Conservation (phyloP, 768 basidiomycete species). For the Mrakia blollopis region DNA sequence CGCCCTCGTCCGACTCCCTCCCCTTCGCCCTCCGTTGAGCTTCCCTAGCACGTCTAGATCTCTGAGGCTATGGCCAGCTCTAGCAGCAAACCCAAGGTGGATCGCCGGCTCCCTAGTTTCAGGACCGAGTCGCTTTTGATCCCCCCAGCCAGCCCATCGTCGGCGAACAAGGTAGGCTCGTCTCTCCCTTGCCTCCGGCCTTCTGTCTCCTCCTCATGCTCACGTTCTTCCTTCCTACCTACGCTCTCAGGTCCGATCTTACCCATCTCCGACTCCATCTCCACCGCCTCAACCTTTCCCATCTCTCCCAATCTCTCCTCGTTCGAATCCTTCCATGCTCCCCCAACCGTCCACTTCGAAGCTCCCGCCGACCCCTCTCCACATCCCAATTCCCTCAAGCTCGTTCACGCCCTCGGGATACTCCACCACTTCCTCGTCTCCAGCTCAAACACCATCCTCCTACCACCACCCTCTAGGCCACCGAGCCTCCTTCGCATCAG, state of each 20-base stretch:
- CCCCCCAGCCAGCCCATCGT: background rate
- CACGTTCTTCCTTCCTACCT: background rate
- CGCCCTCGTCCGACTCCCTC: background rate
- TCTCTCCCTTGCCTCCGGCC: background rate
- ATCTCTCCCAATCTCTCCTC: background rate
- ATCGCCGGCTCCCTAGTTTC: background rate
- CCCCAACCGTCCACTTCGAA: background rate
- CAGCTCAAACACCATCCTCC: background rate
- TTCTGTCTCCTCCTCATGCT: background rate
- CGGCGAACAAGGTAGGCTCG: background rate
- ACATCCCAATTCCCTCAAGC: constrained; percentile 13
- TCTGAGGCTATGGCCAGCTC: background rate
- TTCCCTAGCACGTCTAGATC: background rate
- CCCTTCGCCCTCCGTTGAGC: background rate
- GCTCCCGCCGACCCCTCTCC: background rate
- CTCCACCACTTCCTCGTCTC: background rate
- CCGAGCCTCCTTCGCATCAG: constrained; percentile 7
- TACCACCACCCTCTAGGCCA: background rate
- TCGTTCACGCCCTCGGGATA: background rate
- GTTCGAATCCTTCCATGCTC: background rate
- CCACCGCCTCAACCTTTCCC: constrained; percentile 8
- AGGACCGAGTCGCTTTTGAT: background rate
- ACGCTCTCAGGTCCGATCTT: background rate
- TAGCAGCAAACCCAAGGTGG: background rate
- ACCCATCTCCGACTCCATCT: constrained; percentile 18